A percentile compares a stretch with the other conserved stretches of the same genome.
phyloP scores from a whole-genome alignment of 768 basidiomycete species.

The Rhizopogon vulgaris region DNA sequence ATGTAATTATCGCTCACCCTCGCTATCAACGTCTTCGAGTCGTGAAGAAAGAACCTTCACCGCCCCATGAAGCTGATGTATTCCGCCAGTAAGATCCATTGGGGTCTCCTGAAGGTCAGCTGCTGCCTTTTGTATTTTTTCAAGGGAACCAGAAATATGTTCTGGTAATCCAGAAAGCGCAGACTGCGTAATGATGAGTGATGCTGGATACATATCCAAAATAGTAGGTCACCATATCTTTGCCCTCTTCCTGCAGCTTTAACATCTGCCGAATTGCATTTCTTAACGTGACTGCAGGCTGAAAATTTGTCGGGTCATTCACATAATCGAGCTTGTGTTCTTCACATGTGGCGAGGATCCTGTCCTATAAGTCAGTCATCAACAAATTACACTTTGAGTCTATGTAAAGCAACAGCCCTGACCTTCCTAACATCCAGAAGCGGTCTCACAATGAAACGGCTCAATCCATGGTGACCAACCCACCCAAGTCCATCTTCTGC shows the following conservation, averaged over 20 bases:
- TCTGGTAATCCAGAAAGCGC: conserved; percentile 16
- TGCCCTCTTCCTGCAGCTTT: conserved; percentile 10
- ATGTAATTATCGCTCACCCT: conserved; percentile 31
- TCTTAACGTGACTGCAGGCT: conserved; percentile 64
- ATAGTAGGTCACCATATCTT: neutral
- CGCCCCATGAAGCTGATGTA: conserved; percentile 33
- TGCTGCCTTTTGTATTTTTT: conserved; percentile 25
- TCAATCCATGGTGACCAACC: conserved; percentile 53
- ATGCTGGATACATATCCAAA: neutral
- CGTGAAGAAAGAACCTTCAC: conserved; percentile 30
- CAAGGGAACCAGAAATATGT: conserved; percentile 28
- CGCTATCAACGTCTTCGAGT: conserved; percentile 35
- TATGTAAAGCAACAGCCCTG: neutral
- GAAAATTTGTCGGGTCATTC: conserved; percentile 66
- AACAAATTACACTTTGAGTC: neutral
- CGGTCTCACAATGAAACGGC: conserved; percentile 66
- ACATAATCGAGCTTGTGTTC: conserved; percentile 55
- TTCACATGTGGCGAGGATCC: conserved; percentile 75
- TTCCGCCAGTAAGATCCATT: conserved; percentile 27
- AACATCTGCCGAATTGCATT: conserved; percentile 63
- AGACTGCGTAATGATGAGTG: conserved; percentile 1
- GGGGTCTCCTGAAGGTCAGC: conserved; percentile 22
- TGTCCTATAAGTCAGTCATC: conserved; percentile 42
- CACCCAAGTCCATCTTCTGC: conserved; percentile 28
- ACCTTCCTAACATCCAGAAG: conserved; percentile 68